Conservation (phyloP, 2,329 filamentous ascomycete species). For the Ophiostoma ips region DNA sequence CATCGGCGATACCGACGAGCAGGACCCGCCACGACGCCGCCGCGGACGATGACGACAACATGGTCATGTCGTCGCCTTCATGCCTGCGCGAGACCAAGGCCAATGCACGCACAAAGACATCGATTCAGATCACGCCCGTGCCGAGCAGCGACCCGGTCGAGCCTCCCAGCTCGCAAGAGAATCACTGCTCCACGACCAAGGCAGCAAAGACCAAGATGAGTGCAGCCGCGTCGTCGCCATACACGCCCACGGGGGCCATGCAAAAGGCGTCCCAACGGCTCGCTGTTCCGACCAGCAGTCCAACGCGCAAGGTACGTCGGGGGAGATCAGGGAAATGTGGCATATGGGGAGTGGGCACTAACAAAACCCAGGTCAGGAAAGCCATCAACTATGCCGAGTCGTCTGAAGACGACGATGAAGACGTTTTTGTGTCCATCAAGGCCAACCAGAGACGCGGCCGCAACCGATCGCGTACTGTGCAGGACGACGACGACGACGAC, state of each 20-base stretch:
- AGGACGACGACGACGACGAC: slow-evolving; percentile 55
- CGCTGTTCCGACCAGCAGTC: slow-evolving; percentile 47
- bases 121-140: slow-evolving; percentile 49
- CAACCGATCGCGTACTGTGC: slow-evolving; percentile 39
- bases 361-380: slow-evolving; percentile 34
- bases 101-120: slow-evolving; percentile 24
- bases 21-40: slow-evolving; percentile 15
- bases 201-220: slow-evolving; percentile 32
- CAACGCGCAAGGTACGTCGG: slow-evolving; percentile 49
- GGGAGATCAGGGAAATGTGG: no score
- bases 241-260: slow-evolving; percentile 27
- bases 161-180: slow-evolving; percentile 54
- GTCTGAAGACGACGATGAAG: slow-evolving; percentile 65
- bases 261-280: slow-evolving; percentile 29
- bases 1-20: slow-evolving; percentile 7
- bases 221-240: slow-evolving; percentile 22
- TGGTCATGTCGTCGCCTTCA: slow-evolving; percentile 21
- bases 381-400: slow-evolving; percentile 67
- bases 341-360: not conserved
- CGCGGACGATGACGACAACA: slow-evolving; percentile 9
- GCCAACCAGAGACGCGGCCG: slow-evolving; percentile 25
- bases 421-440: slow-evolving; percentile 39
- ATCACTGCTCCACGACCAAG: slow-evolving; percentile 31
- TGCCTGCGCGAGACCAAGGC: slow-evolving; percentile 34
- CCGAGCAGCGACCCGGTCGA: slow-evolving; percentile 67